A percentile compares a stretch with the other conserved stretches of the same genome.
Conservation (phyloP, 2,329 filamentous ascomycete species). For the Cercospora nicotianae region DNA sequence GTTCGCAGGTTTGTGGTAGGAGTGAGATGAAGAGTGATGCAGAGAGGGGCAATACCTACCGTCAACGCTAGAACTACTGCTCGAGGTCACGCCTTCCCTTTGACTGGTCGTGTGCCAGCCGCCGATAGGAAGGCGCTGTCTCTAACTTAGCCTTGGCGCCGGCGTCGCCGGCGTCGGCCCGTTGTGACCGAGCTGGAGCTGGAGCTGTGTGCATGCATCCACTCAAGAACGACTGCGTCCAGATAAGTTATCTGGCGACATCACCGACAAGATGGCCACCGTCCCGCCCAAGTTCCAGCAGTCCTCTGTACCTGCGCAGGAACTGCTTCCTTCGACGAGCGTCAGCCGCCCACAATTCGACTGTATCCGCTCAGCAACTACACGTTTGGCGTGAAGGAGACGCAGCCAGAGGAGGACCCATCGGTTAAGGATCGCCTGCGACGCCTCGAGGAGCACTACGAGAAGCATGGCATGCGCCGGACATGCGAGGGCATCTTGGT, state of each 20-base stretch:
- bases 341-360: constrained; percentile 79
- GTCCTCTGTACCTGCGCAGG: constrained; percentile 30
- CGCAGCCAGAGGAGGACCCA: constrained; percentile 94
- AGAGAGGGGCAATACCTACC: neutral
- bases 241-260: neutral
- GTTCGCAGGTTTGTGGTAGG: neutral
- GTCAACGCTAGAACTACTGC: neutral
- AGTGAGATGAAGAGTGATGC: neutral
- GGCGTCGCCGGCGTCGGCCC: neutral
- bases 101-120: constrained; percentile 3
- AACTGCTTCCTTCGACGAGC: constrained; percentile 70
- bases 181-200: neutral
- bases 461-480: constrained; percentile 88
- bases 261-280: constrained; percentile 31
- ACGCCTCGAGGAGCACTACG: constrained; percentile 93
- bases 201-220: neutral
- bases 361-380: constrained; percentile 97
- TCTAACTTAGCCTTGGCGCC: neutral
- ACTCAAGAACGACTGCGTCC: neutral
- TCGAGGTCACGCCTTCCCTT: neutral
- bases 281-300: constrained; percentile 32
- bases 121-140: constrained; percentile 4
- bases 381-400: constrained; percentile 98
- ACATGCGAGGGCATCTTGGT: constrained; percentile 97
- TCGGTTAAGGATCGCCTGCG: constrained; percentile 90